Conservation (phyloP, 2,329 filamentous ascomycete genomes). For the Pseudogymnoascus sp. region DNA sequence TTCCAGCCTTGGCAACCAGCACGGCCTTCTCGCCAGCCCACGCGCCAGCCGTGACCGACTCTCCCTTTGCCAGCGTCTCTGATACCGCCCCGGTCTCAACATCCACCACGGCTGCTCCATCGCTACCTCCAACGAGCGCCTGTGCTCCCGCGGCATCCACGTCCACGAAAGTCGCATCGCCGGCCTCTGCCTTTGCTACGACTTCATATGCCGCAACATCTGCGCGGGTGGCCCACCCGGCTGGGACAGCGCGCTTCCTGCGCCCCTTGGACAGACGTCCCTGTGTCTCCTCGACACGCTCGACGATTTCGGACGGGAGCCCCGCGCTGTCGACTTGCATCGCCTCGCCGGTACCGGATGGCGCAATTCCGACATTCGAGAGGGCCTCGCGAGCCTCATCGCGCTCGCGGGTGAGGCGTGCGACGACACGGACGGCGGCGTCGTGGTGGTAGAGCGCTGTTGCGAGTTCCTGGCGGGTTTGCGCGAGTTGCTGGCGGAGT, state of each 20-base stretch:
- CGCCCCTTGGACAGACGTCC: conserved; percentile 79
- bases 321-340: conserved; percentile 87
- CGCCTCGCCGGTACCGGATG: conserved; percentile 60
- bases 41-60: conserved; percentile 48
- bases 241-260: conserved; percentile 79
- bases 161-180: conserved; percentile 49
- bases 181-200: conserved; percentile 44
- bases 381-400: conserved; percentile 88
- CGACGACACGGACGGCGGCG: conserved; percentile 92
- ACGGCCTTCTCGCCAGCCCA: conserved; percentile 35
- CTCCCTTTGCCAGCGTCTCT: conserved; percentile 45
- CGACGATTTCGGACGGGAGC: conserved; percentile 63
- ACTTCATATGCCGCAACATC: conserved; percentile 55
- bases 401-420: conserved; percentile 78
- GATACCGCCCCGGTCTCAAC: conserved; percentile 20
- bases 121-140: conserved; percentile 54
- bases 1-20: conserved; percentile 22
- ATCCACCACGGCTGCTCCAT: conserved; percentile 53
- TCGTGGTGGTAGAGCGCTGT: conserved; percentile 95
- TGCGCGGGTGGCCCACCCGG: conserved; percentile 75
- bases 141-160: conserved; percentile 51
- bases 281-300: conserved; percentile 73
- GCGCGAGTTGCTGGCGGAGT: conserved; percentile 77
- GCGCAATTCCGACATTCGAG: conserved; percentile 71
- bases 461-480: conserved; percentile 87